phyloP scores from a whole-genome alignment of 805 yeast genomes.

The Komagataella pseudopastoris region DNA sequence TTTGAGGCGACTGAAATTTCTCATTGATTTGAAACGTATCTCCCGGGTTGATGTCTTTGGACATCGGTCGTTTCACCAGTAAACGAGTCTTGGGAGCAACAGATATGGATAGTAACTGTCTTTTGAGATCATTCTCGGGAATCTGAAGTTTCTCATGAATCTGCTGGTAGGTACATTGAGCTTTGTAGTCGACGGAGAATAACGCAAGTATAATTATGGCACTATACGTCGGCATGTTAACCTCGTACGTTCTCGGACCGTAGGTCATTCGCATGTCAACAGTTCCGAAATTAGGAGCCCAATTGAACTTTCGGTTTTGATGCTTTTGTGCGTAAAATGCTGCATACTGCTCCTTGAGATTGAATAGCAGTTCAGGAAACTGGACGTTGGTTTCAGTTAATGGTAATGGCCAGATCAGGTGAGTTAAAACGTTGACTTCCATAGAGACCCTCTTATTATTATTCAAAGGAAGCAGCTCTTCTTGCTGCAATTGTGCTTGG shows the following conservation, averaged over 20 bases:
- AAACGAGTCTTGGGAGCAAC: conserved; percentile 73
- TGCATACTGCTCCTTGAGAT: conserved; percentile 31
- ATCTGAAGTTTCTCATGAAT: conserved; percentile 56
- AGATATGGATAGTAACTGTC: conserved; percentile 74
- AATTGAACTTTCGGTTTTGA: conserved; percentile 45
- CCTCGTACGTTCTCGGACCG: conserved; percentile 57
- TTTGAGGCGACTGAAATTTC: conserved; percentile 52
- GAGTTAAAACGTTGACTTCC: conserved; percentile 41
- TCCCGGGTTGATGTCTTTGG: conserved; percentile 47
- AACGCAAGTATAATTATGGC: conserved; percentile 58
- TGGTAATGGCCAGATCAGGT: conserved; percentile 58
- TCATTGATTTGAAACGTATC: conserved; percentile 61
- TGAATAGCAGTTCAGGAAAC: conserved; percentile 29
- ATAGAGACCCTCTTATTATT: conserved; percentile 23
- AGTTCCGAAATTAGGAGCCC: conserved; percentile 81
- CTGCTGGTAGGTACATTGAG: conserved; percentile 42
- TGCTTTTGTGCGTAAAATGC: conserved; percentile 35
- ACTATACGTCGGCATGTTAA: conserved; percentile 70
- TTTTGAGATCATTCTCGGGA: conserved; percentile 55
- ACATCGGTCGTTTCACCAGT: conserved; percentile 62
- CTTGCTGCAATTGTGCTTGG: conserved; percentile 8
- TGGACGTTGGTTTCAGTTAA: conserved; percentile 20
- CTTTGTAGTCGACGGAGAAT: conserved; percentile 39
- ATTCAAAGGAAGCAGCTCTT: conserved; percentile 6
- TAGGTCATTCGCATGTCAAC: conserved; percentile 67